phyloP scores from a whole-genome alignment of 768 basidiomycete genomes.

The Amanita polypyramis region DNA sequence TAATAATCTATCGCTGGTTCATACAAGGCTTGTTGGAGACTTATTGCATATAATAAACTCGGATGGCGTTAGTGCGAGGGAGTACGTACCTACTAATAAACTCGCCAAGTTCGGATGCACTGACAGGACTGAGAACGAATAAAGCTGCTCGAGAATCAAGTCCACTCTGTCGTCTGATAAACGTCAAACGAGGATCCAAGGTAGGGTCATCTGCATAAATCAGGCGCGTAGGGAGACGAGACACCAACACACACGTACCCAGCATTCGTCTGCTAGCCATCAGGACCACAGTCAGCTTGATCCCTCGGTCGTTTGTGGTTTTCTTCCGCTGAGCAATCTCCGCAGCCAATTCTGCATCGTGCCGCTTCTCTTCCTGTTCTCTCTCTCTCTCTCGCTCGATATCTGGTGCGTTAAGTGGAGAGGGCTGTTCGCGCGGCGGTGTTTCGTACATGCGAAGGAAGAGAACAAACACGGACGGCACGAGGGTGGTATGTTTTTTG shows the following conservation, averaged over 20 bases:
- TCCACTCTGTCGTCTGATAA: conserved; percentile 77
- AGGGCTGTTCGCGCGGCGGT: conserved; percentile 30
- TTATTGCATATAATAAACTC: conserved; percentile 17
- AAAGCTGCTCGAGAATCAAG: conserved; percentile 87
- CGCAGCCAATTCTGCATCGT: conserved; percentile 67
- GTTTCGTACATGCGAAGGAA: conserved; percentile 79
- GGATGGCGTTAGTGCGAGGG: background rate
- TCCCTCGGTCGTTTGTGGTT: conserved; percentile 69
- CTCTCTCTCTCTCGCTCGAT: conserved; percentile 44
- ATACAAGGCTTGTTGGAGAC: conserved; percentile 81
- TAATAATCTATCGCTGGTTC: conserved; percentile 93
- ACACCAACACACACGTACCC: conserved; percentile 36
- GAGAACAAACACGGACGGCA: conserved; percentile 90
- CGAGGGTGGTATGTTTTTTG: conserved; percentile 83
- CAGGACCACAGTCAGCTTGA: conserved; percentile 91
- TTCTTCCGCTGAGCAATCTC: conserved; percentile 79
- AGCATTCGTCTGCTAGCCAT: conserved; percentile 83
- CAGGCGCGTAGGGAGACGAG: background rate
- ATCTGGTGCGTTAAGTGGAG: conserved; percentile 47
- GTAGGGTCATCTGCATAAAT: conserved; percentile 61
- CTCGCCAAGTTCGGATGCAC: conserved; percentile 73
- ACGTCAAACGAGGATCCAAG: conserved; percentile 76
- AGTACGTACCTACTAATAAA: conserved; percentile 67
- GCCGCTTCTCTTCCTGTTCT: conserved; percentile 56
- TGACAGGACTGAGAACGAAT: conserved; percentile 92